Percentiles rank a stretch among this genome's conserved stretches.
Conservation (phyloP, 2,329 filamentous ascomycete genomes). For the Stenocarpella maydis region DNA sequence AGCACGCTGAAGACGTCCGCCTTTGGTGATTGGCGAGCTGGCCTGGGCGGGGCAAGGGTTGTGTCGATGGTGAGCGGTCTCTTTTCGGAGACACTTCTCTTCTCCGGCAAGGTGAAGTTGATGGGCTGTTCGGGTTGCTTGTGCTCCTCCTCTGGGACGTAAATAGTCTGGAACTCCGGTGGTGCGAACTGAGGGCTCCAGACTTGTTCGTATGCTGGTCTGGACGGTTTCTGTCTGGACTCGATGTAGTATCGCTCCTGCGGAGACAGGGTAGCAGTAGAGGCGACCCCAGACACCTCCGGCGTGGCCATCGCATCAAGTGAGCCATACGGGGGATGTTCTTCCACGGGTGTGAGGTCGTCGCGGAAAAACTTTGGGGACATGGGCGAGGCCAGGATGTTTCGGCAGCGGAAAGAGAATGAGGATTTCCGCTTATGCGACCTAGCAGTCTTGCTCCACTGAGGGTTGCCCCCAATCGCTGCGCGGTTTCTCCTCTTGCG, state of each 20-base stretch:
- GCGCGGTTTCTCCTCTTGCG: conserved; percentile 54
- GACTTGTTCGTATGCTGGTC: conserved; percentile 23
- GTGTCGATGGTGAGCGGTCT: conserved; percentile 26
- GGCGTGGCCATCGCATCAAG: conserved; percentile 36
- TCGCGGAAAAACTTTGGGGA: conserved; percentile 49
- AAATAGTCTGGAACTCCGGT: conserved; percentile 7
- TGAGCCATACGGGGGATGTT: conserved; percentile 40
- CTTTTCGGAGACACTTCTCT: conserved; percentile 17
- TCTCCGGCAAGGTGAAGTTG: neutral
- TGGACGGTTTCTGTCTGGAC: conserved; percentile 28
- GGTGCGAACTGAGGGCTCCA: conserved; percentile 13
- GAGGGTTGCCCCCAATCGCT: conserved; percentile 41
- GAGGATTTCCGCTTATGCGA: conserved; percentile 51
- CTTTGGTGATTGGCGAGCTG: conserved; percentile 28
- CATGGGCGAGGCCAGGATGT: conserved; percentile 49
- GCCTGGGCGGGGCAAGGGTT: conserved; percentile 7
- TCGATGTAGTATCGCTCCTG: conserved; percentile 28
- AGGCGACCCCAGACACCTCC: neutral
- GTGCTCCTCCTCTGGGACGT: neutral
- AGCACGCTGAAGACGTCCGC: conserved; percentile 19
- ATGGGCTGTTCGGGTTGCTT: neutral
- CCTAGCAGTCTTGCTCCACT: conserved; percentile 35
- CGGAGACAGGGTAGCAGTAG: neutral
- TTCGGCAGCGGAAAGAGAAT: conserved; percentile 61
- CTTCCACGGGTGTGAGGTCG: conserved; percentile 16